Evolutionary conservation across 768 basidiomycete genomes (phyloP), one percentile per base, ranked within the genome.

Genomic region (Leccinum olivaceopallidum): DNA sequence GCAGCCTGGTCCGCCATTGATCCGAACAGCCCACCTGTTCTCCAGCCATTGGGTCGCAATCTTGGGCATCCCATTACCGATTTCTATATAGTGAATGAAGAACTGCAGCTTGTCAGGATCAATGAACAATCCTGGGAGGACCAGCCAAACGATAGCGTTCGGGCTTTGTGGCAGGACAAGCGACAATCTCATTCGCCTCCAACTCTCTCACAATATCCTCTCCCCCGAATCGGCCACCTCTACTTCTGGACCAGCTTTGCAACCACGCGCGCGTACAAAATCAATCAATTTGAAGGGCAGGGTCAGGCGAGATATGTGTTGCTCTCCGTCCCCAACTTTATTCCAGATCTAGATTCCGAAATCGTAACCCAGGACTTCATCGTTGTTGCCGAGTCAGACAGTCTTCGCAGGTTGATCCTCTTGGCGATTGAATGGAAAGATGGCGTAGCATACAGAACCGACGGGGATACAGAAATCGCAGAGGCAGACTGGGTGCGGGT

Each of bases 181-280:
- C 49, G 7, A 1, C 26, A 39, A 0, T 8, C 47, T n/a, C 13
- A 47, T 6, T 50, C 34, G 7, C 9, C 7, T 24, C 51, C 2
- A 47, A 6, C 28, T 12, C 34, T 18, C 14, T 7, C 39, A 2
- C 30, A 26, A 10, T 14, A 20, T 4, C 12, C 57, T 16, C 5
- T 13, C 3, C 12, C 9, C 1, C 47, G 2, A 36, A 36, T 58
- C 2, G 66, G 66, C 8, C 66, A 55, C 2, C 20, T 67, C 8
- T 28, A 24, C 26, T 67, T 68, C 18, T 67, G 66, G 66, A 68
- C 66, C 5, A 60, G 58, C 28, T 4, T 50, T 47, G 66, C 56
- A 5, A 65, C 50, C 14, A 3, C 56, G 32, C 56, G 13, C 18
- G 48, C 10, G 0, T 9, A 52, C n/a, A 60, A 60, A 42, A 5